Conservation (phyloP, 2,329 filamentous ascomycete genomes). For the Aspergillus pseudotamarii region DNA sequence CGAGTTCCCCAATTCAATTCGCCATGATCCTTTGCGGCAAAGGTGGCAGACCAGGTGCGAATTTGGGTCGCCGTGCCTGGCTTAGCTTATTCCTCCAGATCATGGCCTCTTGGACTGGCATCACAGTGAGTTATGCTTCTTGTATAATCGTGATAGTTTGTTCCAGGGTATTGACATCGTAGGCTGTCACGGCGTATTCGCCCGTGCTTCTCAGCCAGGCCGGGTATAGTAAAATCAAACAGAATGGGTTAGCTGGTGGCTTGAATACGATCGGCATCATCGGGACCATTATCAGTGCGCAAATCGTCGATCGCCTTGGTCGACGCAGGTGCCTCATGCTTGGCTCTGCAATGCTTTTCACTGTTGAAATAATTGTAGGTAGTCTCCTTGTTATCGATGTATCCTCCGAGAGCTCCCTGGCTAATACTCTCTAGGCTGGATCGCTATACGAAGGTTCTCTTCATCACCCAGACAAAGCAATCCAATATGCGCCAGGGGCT, state of each 20-base stretch:
- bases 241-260: slow-evolving; percentile 54
- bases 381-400: background rate
- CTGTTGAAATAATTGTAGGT: slow-evolving; percentile 46
- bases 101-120: slow-evolving; percentile 50
- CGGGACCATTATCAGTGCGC: slow-evolving; percentile 55
- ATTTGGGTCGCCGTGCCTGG: slow-evolving; percentile 46
- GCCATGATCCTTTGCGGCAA: slow-evolving; percentile 40
- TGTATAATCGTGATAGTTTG: slow-evolving; percentile 26
- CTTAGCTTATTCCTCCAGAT: slow-evolving; percentile 50
- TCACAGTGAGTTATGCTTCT: slow-evolving; percentile 41
- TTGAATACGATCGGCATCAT: slow-evolving; percentile 57
- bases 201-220: slow-evolving; percentile 32
- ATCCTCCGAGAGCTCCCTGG: no score
- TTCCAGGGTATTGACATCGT: slow-evolving; percentile 27
- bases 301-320: slow-evolving; percentile 55
- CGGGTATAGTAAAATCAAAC: slow-evolving; percentile 40
- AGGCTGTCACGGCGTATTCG: slow-evolving; percentile 42
- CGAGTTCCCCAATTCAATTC: slow-evolving; percentile 43
- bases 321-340: slow-evolving; percentile 46
- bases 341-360: slow-evolving; percentile 42
- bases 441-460: slow-evolving; percentile 48
- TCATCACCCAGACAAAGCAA: slow-evolving; percentile 37
- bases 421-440: slow-evolving; percentile 33
- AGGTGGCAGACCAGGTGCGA: slow-evolving; percentile 32
- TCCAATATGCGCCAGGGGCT: slow-evolving; percentile 48